phyloP scores from a whole-genome alignment of 2,329 filamentous ascomycete species.

The Cladophialophora immunda region DNA sequence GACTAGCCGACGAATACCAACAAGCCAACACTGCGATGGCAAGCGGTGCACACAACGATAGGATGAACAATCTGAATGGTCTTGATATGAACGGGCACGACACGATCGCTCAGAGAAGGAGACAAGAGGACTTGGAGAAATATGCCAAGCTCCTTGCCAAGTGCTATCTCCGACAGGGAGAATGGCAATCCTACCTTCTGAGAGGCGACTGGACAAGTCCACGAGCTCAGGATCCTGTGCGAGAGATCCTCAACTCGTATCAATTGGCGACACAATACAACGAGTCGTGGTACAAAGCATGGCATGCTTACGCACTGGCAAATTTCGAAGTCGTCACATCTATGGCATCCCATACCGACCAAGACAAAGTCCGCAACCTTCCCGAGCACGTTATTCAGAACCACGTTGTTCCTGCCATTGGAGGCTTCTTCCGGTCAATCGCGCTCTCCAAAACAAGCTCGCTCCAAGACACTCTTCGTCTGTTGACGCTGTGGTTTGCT shows the following conservation, averaged over 20 bases:
- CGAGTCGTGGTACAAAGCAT: slow-evolving; percentile 96
- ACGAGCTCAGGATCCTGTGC: slow-evolving; percentile 83
- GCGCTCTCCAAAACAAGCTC: slow-evolving; percentile 90
- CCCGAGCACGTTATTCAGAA: slow-evolving; percentile 67
- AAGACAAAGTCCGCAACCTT: slow-evolving; percentile 53
- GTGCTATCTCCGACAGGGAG: slow-evolving; percentile 93
- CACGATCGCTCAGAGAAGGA: slow-evolving; percentile 49
- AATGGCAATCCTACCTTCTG: slow-evolving; percentile 90
- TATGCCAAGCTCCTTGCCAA: slow-evolving; percentile 81
- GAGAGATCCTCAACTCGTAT: slow-evolving; percentile 91
- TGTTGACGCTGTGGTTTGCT: slow-evolving; percentile 95
- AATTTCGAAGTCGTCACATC: slow-evolving; percentile 98
- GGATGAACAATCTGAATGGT: slow-evolving; percentile 53
- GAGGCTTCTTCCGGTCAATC: slow-evolving; percentile 98
- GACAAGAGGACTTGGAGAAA: slow-evolving; percentile 62
- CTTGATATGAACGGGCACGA: slow-evolving; percentile 52
- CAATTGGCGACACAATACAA: slow-evolving; percentile 93
- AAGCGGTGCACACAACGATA: slow-evolving; percentile 54
- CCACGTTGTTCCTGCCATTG: slow-evolving; percentile 92
- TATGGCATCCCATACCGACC: slow-evolving; percentile 72
- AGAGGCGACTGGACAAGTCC: slow-evolving; percentile 89
- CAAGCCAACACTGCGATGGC: slow-evolving; percentile 53
- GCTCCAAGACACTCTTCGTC: slow-evolving; percentile 89
- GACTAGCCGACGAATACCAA: slow-evolving; percentile 67
- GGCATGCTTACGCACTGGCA: slow-evolving; percentile 97